Base-by-base conservation (phyloP, 192 early-diverging fungal species). In the Rhizoclosmatium sp. region DNA sequence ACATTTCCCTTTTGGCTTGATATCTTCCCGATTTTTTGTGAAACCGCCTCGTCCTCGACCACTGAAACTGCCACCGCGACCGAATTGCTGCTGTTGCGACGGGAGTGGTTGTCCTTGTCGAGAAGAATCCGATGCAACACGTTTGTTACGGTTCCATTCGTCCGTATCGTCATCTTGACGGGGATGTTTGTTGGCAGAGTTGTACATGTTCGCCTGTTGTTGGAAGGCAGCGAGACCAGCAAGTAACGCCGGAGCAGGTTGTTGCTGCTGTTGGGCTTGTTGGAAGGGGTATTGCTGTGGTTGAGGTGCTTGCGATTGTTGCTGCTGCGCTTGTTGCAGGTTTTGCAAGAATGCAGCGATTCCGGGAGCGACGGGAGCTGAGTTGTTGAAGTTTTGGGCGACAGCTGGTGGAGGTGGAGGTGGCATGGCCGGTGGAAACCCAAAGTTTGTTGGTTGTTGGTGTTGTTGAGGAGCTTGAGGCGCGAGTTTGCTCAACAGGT, bases 1-100 rank as follows among this genome's bases (percentile, higher is more conserved):
- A 72, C 70, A 72, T 47, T 31, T 54, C 47, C 70, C 70, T 41
- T 47, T n/a, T 45, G 70, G 70, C 51, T 72, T 72, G 21, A 72
- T 59, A 23, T 72, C 70, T 59, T 41, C 70, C 39, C 70, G 70
- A 51, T 47, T n/a, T 21, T 4, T 48, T 2, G 42, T 47, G 10
- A 39, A n/a, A 14, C 70, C 31, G 3, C 10, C 21, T 14, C 70
- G 31, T 21, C 70, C n/a, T 2, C 70, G 7, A 42, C 54, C 39
- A 16, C 45, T 19, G 58, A 4, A 10, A 5, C 67, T 41, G 1
- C 67, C 44, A 7, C 70, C 2, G 21, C 62, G 1, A 39, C 70
- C 19, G 39, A 23, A 21, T 14, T 39, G 49, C 45, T 58, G 44
- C 0, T 42, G 14, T 23, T 19, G 19, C 70, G 51, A 39, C 31